Base-by-base conservation (phyloP, 2,329 filamentous ascomycete genomes). In the Fusarium multiceps region DNA sequence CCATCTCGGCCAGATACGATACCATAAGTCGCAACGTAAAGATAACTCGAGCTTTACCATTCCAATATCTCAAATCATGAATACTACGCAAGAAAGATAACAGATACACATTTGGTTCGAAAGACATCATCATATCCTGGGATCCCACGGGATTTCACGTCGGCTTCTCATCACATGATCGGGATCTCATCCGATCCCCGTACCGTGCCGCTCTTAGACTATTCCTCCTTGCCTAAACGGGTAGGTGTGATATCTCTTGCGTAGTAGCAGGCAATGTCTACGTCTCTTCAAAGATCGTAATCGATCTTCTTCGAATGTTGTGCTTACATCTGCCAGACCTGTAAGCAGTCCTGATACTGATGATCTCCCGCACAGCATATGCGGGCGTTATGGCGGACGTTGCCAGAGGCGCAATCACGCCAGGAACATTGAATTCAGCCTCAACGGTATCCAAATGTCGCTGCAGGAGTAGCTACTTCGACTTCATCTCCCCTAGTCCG, bases 341-440 rank as follows among this genome's bases (percentile, higher is more conserved):
- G 92, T 13, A 40, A 53, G n/a, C 89, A 0, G 89, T 89, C 66
- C 89, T 49, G 0, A 92, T 86, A 74, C 89, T 91, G 14, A 89
- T 86, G 49, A 92, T 77, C 80, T 92, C 89, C 0, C 89, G 68
- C 1, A 88, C 90, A 1, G 89, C 88, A 80, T 79, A 82, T 16
- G 77, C 79, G 3, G 79, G 79, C n/a, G 86, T 83, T 56, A 53
- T 85, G 83, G 49, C 87, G 81, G 3, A 84, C 80, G 63, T 82
- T 80, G 11, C 86, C 85, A 73, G 89, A 86, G 85, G 85, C 88
- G 0, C 89, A 59, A 88, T 81, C 8, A 86, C 30, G 82, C 89
- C 89, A 92, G 0, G 72, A 78, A 70, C 91, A 72, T 92, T 92
- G 78, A 90, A 86, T 77, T 73, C 65, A 78, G 78, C 25, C 75